phyloP scores from a whole-genome alignment of 805 yeast species.

The Ogataea degrootiae region DNA sequence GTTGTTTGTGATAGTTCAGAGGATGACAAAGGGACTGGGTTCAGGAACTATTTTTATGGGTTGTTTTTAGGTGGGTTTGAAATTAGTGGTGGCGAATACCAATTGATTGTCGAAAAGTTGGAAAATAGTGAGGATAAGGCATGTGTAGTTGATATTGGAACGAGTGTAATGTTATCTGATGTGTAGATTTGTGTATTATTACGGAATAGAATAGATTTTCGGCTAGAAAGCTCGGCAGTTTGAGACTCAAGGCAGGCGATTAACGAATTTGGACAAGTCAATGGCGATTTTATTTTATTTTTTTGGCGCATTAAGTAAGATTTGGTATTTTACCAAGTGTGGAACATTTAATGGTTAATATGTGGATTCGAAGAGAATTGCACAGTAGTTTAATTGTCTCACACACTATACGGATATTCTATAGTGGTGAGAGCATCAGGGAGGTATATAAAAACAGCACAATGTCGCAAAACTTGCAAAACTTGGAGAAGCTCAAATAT shows the following conservation, averaged over 20 bases:
- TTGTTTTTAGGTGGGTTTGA: conserved; percentile 2
- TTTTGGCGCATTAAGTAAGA: background rate
- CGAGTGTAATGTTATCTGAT: background rate
- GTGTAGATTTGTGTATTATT: background rate
- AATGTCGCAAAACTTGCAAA: background rate
- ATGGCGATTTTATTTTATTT: background rate
- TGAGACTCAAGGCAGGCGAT: background rate
- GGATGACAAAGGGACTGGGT: background rate
- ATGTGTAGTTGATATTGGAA: conserved; percentile 1
- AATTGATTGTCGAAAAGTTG: background rate
- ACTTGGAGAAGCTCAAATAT: background rate
- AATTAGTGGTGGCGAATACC: background rate
- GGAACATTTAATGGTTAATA: too few species aligned
- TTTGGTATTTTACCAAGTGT: too few species aligned
- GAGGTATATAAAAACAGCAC: too few species aligned
- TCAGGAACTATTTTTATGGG: background rate
- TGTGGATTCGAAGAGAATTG: too few species aligned
- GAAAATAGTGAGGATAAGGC: background rate
- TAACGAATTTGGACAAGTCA: conserved; percentile 3
- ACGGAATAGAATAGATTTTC: too few species aligned
- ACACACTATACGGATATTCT: too few species aligned
- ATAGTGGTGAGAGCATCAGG: too few species aligned
- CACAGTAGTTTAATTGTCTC: too few species aligned
- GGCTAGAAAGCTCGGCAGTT: too few species aligned
- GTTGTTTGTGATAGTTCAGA: background rate